Evolutionary conservation across 208 protist genomes (phyloP).

Genomic region (Acanthamoeba royreba): DNA sequence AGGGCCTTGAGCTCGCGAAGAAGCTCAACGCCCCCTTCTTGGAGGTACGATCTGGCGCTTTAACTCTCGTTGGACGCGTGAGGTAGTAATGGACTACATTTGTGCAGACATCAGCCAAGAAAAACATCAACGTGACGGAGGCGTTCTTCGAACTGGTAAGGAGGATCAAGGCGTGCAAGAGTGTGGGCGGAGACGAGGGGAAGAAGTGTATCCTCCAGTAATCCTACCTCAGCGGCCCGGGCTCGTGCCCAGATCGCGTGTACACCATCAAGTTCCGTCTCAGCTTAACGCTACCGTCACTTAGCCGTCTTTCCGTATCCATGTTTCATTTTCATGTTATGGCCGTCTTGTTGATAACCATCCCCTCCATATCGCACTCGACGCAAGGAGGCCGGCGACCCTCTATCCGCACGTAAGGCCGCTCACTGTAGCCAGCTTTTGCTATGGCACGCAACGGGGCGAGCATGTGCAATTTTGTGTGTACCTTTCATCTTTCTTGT

Average conservation of each 20-base stretch:
- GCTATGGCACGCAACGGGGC: too few relatives aligned
- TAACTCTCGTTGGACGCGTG: too few relatives aligned
- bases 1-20: slow-evolving; percentile 75
- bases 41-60: slow-evolving; percentile 45
- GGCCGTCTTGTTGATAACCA: too few relatives aligned
- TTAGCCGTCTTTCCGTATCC: neutral
- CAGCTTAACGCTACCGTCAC: neutral
- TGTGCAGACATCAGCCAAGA: slow-evolving; percentile 73
- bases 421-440: too few relatives aligned
- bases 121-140: slow-evolving; percentile 79
- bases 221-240: neutral
- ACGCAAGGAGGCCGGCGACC: too few relatives aligned
- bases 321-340: neutral
- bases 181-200: neutral
- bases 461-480: too few relatives aligned
- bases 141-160: slow-evolving; percentile 80
- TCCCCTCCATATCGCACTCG: too few relatives aligned
- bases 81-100: too few relatives aligned
- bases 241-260: neutral
- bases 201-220: slow-evolving; percentile 21
- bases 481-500: too few relatives aligned
- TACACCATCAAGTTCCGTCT: neutral
- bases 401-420: too few relatives aligned
- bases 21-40: slow-evolving; percentile 64
- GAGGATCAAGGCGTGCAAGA: slow-evolving; percentile 26